Conservation (phyloP, 495 filamentous ascomycete genomes). For the Penicillium arizonense region DNA sequence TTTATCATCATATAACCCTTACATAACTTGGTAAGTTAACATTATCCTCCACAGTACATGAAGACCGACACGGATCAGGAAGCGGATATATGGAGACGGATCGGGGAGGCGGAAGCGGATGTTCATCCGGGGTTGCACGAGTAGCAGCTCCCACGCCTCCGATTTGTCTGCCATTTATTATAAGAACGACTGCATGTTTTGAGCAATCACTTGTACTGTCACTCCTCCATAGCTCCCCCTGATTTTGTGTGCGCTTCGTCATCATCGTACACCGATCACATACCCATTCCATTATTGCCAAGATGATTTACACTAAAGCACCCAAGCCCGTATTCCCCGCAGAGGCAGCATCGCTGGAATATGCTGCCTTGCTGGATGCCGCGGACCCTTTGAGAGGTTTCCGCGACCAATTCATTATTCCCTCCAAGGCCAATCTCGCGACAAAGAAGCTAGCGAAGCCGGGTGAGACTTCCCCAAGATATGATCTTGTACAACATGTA, state of each 20-base stretch:
- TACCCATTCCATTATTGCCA: slow-evolving; percentile 5
- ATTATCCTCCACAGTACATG: too few species aligned
- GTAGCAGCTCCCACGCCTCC: slow-evolving; percentile 4
- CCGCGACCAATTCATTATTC: slow-evolving; percentile 78
- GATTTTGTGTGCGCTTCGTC: too few species aligned
- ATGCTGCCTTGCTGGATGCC: slow-evolving; percentile 64
- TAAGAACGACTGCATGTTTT: background rate
- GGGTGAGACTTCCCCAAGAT: slow-evolving; percentile 15
- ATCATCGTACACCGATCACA: too few species aligned
- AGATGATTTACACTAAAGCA: slow-evolving; percentile 15
- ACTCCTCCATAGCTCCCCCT: too few species aligned
- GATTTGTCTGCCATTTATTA: background rate
- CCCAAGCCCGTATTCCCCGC: slow-evolving; percentile 35
- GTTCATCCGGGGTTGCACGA: slow-evolving; percentile 15
- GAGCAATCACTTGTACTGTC: background rate
- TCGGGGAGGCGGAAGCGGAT: slow-evolving; percentile 26
- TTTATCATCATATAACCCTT: too few species aligned
- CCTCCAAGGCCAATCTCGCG: slow-evolving; percentile 73
- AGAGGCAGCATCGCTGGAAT: slow-evolving; percentile 43
- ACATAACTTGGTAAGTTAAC: background rate
- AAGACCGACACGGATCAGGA: background rate
- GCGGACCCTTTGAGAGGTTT: slow-evolving; percentile 66
- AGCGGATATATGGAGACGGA: slow-evolving; percentile 19
- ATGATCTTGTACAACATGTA: too few species aligned
- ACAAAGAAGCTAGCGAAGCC: slow-evolving; percentile 59